Base-by-base conservation (phyloP, 129 eudicot genomes). In the Flaveria linearis region DNA sequence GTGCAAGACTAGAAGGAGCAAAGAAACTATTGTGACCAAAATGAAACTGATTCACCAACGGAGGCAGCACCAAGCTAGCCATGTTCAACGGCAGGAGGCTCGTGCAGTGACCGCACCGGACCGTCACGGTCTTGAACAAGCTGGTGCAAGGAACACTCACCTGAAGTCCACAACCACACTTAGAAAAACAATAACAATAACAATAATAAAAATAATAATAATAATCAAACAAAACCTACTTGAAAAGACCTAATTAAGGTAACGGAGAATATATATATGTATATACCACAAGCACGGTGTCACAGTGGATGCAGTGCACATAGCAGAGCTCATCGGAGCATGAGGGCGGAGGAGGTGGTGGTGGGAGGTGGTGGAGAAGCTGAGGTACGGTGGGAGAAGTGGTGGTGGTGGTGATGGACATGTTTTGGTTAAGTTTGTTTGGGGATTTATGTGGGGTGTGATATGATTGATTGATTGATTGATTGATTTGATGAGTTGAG, bases 81-180 rank as follows among this genome's bases (percentile, higher is more conserved):
- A 89, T 81, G 91, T 75, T 89, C 70, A 85, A 82, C 0, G 96
- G 89, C 57, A 90, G 73, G 30, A 90, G 87, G 57, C 77, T 90
- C 23, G 87, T 61, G 80, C 96, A 90, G 90, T 90, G 96, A 23
- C 96, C 96, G 63, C 96, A 90, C 42, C 92, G 82, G 51, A 90
- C 96, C 0, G 96, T 90, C 75, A 90, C 96, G 2, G 90, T 87
- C 87, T 90, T 90, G 78, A 79, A 90, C 92, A 90, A 87, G 82
- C 88, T 90, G n/a, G 88, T 83, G 78, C 90, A 78, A 64, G 96
- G 96, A 64, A 90, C 96, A 85, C 96, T 87, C 85, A 90, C 96
- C 96, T 90, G 67, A 22, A 15, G 39, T 16, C 25, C 33, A 74
- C 50, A 14, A 58, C 36, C 5, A 41, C 12, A 6, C 47, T 42